A percentile compares a stretch with the other conserved stretches of the same genome.
Conservation (phyloP, 768 basidiomycete species). For the Tricholoma sp. region DNA sequence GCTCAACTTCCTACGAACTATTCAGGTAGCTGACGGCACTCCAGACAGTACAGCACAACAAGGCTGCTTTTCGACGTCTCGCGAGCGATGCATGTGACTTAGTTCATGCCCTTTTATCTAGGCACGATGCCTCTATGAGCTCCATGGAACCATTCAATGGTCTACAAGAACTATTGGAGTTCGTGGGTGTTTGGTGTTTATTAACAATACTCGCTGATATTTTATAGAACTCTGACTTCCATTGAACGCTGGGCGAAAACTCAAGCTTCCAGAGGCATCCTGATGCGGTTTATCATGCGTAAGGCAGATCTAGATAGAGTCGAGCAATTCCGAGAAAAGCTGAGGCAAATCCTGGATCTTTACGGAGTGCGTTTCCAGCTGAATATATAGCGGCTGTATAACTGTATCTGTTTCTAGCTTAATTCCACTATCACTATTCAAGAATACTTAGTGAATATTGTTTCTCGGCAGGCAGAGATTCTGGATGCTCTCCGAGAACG, state of each 20-base stretch:
- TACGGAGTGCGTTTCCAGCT: background rate
- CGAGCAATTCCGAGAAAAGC: background rate
- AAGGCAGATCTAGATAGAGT: background rate
- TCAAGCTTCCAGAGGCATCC: background rate
- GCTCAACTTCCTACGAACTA: background rate
- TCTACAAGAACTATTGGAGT: background rate
- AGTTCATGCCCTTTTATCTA: background rate
- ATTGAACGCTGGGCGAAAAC: background rate
- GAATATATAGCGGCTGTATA: background rate
- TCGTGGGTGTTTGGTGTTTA: too few relatives aligned
- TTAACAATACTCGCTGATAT: background rate
- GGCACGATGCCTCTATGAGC: background rate
- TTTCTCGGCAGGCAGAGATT: background rate
- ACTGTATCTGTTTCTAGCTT: background rate
- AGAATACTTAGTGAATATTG: background rate
- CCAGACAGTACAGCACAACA: background rate
- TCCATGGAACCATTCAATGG: background rate
- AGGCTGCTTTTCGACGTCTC: background rate
- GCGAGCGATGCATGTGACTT: background rate
- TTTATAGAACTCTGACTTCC: background rate
- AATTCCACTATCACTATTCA: background rate
- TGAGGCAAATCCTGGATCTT: background rate
- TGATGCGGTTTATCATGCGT: background rate
- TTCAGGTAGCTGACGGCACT: background rate
- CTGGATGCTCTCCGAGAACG: background rate